Percentiles rank a stretch among this genome's conserved stretches.
These are phyloP conservation scores for Xylaria arbuscula DNA, from an alignment of 2,329 filamentous ascomycete species.

Conservation along the genomic window DNA sequence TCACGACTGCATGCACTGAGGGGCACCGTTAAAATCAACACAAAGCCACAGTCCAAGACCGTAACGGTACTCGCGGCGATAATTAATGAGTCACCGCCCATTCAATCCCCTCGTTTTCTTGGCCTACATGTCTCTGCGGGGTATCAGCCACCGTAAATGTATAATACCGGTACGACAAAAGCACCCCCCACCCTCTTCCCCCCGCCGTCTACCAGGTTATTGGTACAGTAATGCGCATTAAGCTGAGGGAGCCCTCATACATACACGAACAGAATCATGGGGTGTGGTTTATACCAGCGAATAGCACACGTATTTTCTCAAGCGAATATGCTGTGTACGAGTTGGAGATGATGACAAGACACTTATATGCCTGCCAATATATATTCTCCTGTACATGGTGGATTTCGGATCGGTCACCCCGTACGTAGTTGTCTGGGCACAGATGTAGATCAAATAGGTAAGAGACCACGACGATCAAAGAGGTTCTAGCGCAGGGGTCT, in stretches of 20 bases:
- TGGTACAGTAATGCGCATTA: slow-evolving; percentile 3
- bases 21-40: background rate
- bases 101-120: background rate
- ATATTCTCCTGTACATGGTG: too few species aligned
- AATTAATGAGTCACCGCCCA: slow-evolving; percentile 27
- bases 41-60: slow-evolving; percentile 16
- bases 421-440: background rate
- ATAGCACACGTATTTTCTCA: background rate
- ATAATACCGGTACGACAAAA: background rate
- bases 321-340: slow-evolving; percentile 3
- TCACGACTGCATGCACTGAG: background rate
- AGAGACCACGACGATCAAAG: background rate
- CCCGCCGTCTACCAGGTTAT: slow-evolving; percentile 7
- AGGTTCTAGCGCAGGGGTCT: too few species aligned
- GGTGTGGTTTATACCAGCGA: background rate
- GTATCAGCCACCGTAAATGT: slow-evolving; percentile 1
- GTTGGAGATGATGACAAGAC: too few species aligned
- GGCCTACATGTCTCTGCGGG: slow-evolving; percentile 9
- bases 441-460: background rate
- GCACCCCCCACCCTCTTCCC: background rate
- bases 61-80: slow-evolving; percentile 6
- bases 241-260: slow-evolving; percentile 1
- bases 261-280: background rate
- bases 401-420: background rate
- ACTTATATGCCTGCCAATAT: too few species aligned